Conservation (phyloP, 2,329 filamentous ascomycete species). For the Sporothrix brunneoviolacea region DNA sequence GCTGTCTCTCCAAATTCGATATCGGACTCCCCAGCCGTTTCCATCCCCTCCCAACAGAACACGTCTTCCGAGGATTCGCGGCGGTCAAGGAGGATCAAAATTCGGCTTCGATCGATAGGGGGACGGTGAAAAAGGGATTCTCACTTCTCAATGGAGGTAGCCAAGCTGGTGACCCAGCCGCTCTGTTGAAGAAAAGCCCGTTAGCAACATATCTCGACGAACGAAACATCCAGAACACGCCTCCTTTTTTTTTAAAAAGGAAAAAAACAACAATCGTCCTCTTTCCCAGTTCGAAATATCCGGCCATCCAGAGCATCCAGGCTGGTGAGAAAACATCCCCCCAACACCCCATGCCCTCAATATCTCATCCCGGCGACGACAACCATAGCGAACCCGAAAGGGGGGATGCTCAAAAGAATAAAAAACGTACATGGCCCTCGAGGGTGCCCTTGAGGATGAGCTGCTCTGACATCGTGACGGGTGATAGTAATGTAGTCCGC, state of each 20-base stretch:
- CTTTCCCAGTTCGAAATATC: background rate
- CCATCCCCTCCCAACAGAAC: too few species aligned
- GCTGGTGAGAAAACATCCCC: background rate
- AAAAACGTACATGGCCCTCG: conserved; percentile 79
- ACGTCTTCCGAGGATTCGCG: too few species aligned
- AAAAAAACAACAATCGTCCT: background rate
- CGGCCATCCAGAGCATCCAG: background rate
- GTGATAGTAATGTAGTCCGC: conserved; percentile 20
- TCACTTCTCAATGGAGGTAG: conserved; percentile 98
- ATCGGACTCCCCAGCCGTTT: too few species aligned
- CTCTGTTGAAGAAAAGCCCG: conserved; percentile 43
- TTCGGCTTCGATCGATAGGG: background rate
- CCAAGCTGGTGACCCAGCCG: conserved; percentile 98
- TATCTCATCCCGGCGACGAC: background rate
- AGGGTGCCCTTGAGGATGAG: conserved; percentile 94
- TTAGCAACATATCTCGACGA: conserved; percentile 11
- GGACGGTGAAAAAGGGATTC: conserved; percentile 26
- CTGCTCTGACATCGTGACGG: conserved; percentile 73
- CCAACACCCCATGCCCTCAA: background rate
- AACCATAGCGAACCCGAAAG: background rate
- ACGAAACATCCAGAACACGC: background rate
- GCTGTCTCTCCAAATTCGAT: background rate
- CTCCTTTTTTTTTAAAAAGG: background rate
- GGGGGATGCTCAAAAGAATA: background rate
- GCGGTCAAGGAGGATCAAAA: background rate